Base-by-base conservation (phyloP, 805 yeast genomes). In the Starmerella bombicola region DNA sequence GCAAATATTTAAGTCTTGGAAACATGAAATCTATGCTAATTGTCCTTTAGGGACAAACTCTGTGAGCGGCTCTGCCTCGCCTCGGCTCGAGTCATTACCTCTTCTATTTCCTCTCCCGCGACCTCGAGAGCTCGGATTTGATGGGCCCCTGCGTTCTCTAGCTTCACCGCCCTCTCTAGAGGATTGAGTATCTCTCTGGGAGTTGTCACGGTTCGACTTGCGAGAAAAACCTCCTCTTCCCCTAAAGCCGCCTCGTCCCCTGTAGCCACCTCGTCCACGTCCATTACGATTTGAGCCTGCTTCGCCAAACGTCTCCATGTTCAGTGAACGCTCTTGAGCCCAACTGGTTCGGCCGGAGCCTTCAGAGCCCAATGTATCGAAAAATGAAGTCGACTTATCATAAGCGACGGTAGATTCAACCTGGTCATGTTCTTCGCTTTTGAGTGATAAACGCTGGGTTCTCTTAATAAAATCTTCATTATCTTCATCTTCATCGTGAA, bases 251-350 rank as follows among this genome's bases (percentile, higher is more conserved):
- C 42, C 42, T 17, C 37, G 29, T 17, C 43, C 31, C n/a, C 36
- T 15, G 10, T 24, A 10, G 12, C 40, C 33, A 18, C 30, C 22
- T 4, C 40, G 41, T 25, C 37, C 37, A 16, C 5, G 20, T n/a
- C 17, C 16, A 13, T 5, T 18, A 10, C 38, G 6, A 23, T 12
- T 15, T 30, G 10, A 24, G 16, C 28, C 28, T 22, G 19, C 6
- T 76, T 68, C 80, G 18, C 95, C 94, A 61, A 83, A 84, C 2
- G 94, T 83, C 60, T 82, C 93, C 61, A 74, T 54, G 58, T 84
- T 84, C 55, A 81, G 69, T 35, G 63, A 63, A 46, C 78, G 76
- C 55, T 83, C 93, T 50, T 78, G 80, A 93, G 78, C 54, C 76
- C 70, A 73, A 74, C 65, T 29, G 76, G 67, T 17, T 4, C 30